A percentile compares a stretch with the other conserved stretches of the same genome.
These are phyloP conservation scores for Cryptosporidium viatorum DNA, from an alignment of 169 alveolate genomes.

Conservation along the genomic window DNA sequence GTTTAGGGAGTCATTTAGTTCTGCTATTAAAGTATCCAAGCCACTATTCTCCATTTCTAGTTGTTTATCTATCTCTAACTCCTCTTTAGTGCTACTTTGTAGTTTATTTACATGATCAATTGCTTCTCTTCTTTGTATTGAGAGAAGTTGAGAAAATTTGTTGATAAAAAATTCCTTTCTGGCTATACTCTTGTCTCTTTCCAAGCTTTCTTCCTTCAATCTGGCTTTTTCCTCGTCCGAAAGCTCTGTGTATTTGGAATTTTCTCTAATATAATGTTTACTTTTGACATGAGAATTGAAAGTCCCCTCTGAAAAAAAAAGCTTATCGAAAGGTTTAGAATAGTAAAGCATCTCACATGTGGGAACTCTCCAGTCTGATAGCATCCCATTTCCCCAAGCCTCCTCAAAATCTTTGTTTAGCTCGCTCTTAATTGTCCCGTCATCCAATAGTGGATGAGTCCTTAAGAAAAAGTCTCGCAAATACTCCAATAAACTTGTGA, in stretches of 20 bases:
- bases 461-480: slow-evolving; percentile 79
- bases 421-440: slow-evolving; percentile 76
- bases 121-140: slow-evolving; percentile 88
- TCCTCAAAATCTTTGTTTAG: slow-evolving; percentile 81
- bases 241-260: slow-evolving; percentile 83
- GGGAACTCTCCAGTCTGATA: slow-evolving; percentile 83
- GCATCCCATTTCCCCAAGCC: slow-evolving; percentile 78
- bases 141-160: slow-evolving; percentile 85
- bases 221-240: slow-evolving; percentile 84
- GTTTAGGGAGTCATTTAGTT: neutral
- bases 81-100: slow-evolving; percentile 86
- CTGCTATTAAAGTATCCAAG: slow-evolving; percentile 69
- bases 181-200: slow-evolving; percentile 85
- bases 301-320: slow-evolving; percentile 82
- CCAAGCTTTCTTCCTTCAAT: slow-evolving; percentile 81
- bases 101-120: slow-evolving; percentile 88
- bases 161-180: slow-evolving; percentile 86
- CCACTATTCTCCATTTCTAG: slow-evolving; percentile 57
- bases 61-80: slow-evolving; percentile 82
- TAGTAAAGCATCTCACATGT: slow-evolving; percentile 82
- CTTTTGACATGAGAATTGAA: slow-evolving; percentile 76
- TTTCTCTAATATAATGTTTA: slow-evolving; percentile 81
- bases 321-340: slow-evolving; percentile 82
- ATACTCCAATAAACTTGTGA: slow-evolving; percentile 78
- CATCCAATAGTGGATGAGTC: slow-evolving; percentile 82